phyloP scores from a whole-genome alignment of 1,139 yeast species.

The Pneumocystis carinii region DNA sequence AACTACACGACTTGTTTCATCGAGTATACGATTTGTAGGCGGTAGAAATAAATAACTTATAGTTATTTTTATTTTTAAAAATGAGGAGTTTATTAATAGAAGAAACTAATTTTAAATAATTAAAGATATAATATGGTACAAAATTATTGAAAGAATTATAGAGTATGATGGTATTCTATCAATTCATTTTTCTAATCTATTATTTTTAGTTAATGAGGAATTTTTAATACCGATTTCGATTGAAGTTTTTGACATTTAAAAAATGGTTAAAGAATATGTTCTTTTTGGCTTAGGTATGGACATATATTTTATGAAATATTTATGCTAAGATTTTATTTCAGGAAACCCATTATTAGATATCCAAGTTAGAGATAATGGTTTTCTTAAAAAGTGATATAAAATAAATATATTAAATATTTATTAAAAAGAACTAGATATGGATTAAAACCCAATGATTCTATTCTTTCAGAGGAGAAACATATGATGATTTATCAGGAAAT shows the following conservation, averaged over 20 bases:
- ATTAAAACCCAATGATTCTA: slow-evolving; percentile 86
- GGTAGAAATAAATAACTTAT: background rate
- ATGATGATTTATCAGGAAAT: slow-evolving; percentile 67
- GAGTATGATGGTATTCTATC: no score
- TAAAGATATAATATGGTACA: background rate
- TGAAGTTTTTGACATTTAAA: background rate
- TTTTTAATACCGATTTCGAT: background rate
- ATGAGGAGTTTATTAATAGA: background rate
- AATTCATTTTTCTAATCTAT: no score
- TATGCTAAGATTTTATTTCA: slow-evolving; percentile 3
- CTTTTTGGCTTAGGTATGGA: background rate
- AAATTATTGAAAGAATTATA: no score
- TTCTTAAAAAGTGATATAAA: slow-evolving; percentile 19
- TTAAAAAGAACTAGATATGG: slow-evolving; percentile 42
- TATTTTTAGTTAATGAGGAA: background rate
- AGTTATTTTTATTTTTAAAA: background rate
- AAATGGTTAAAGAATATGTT: background rate
- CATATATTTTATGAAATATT: background rate
- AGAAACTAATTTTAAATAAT: no score
- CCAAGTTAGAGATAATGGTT: slow-evolving; percentile 46
- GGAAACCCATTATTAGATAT: slow-evolving; percentile 60
- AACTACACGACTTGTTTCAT: background rate
- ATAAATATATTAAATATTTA: slow-evolving; percentile 36
- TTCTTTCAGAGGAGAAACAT: slow-evolving; percentile 77
- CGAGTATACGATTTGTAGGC: background rate